A percentile compares a stretch with the other conserved stretches of the same genome.
Conservation (phyloP, 2,329 filamentous ascomycete genomes). For the Diaporthe ilicicola region DNA sequence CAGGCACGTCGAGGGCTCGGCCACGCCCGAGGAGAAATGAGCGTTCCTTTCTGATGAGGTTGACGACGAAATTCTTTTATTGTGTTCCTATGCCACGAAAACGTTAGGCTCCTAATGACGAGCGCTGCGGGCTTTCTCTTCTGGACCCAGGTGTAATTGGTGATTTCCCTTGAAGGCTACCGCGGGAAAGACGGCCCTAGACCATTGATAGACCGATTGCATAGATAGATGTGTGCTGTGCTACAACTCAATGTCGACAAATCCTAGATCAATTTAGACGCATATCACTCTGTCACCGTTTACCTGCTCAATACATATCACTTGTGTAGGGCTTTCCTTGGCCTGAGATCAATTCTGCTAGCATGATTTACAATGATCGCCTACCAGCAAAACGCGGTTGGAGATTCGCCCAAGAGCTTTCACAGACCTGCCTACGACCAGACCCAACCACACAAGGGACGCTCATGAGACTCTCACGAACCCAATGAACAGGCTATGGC, state of each 20-base stretch:
- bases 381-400: too few relatives aligned
- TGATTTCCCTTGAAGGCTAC: background rate
- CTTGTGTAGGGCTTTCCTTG: background rate
- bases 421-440: too few relatives aligned
- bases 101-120: background rate
- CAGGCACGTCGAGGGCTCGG: slow-evolving; percentile 5
- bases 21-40: slow-evolving; percentile 28
- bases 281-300: background rate
- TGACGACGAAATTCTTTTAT: background rate
- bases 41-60: background rate
- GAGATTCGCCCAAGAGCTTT: too few relatives aligned
- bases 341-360: too few relatives aligned
- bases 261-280: background rate
- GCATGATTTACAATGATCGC: too few relatives aligned
- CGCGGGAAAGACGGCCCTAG: background rate
- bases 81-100: background rate
- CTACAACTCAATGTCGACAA: background rate
- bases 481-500: background rate
- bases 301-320: background rate
- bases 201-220: slow-evolving; percentile 3
- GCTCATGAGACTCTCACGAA: too few relatives aligned
- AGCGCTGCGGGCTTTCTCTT: background rate
- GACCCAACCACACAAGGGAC: background rate
- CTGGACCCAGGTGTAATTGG: slow-evolving; percentile 3
- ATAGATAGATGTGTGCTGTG: slow-evolving; percentile 3